phyloP scores from a whole-genome alignment of 148 eudicot species.

The Vaccinium macrocarpon region DNA sequence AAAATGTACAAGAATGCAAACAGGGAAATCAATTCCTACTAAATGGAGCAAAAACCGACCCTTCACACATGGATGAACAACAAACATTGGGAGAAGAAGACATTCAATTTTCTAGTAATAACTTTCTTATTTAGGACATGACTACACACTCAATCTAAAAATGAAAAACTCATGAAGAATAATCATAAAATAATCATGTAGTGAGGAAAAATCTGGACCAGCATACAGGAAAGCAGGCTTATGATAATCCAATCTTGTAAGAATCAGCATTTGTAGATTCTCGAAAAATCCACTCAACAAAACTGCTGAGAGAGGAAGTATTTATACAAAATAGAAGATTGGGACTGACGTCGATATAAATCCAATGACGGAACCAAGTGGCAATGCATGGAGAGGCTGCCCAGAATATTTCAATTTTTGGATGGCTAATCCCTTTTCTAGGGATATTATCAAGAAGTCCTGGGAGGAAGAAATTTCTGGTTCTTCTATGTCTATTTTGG shows the following conservation, averaged over 20 bases:
- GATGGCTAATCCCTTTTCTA: too few relatives aligned
- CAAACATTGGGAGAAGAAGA: not conserved
- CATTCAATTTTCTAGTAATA: not conserved
- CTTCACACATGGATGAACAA: not conserved
- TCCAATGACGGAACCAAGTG: not conserved
- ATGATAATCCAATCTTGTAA: not conserved
- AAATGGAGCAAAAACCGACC: not conserved
- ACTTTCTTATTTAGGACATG: not conserved
- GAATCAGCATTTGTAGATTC: slow-evolving; percentile 3
- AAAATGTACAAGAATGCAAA: not conserved
- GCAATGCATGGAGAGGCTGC: not conserved
- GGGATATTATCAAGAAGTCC: too few relatives aligned
- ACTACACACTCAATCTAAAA: not conserved
- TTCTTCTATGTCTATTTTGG: too few relatives aligned
- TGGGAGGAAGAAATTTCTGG: too few relatives aligned
- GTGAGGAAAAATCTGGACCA: not conserved
- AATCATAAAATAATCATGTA: not conserved
- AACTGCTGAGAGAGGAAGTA: not conserved
- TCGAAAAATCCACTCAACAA: not conserved
- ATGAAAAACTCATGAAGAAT: not conserved
- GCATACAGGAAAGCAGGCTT: slow-evolving; percentile 1
- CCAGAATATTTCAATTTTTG: too few relatives aligned
- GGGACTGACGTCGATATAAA: not conserved
- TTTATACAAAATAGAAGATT: not conserved
- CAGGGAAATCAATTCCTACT: slow-evolving; percentile 1